Evolutionary conservation across 1,139 yeast species (phyloP).

Genomic region (Geotrichum macrosporum): DNA sequence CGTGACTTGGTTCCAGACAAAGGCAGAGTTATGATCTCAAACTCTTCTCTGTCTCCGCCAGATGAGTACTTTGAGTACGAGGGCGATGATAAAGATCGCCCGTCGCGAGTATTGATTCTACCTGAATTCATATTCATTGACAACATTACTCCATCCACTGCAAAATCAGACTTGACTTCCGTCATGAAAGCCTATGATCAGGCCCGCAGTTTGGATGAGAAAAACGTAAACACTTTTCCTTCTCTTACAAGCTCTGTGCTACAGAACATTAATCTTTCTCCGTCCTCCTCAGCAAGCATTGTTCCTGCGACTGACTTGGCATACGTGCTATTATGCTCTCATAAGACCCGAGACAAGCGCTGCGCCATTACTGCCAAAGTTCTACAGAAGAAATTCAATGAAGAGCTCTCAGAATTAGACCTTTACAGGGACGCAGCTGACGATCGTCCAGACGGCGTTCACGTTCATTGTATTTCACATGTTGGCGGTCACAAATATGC

Average conservation of each 20-base stretch:
- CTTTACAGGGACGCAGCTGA: constrained; percentile 73
- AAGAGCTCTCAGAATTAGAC: constrained; percentile 64
- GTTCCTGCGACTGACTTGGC: constrained; percentile 47
- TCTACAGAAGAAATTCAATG: constrained; percentile 72
- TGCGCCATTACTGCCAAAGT: constrained; percentile 94
- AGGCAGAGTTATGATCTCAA: constrained; percentile 35
- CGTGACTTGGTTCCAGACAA: constrained; percentile 21
- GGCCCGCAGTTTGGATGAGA: constrained; percentile 10
- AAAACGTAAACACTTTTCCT: not conserved
- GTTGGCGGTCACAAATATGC: constrained; percentile 95
- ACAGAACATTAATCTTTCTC: not conserved
- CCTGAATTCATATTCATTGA: constrained; percentile 77
- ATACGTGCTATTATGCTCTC: constrained; percentile 78
- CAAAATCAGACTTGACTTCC: constrained; percentile 44
- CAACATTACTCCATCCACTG: constrained; percentile 47
- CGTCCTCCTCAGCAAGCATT: constrained; percentile 3
- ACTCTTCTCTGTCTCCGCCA: constrained; percentile 35
- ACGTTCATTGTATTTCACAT: constrained; percentile 69
- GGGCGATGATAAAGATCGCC: constrained; percentile 22
- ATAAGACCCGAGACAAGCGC: constrained; percentile 81
- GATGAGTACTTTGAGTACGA: constrained; percentile 30
- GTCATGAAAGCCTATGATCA: constrained; percentile 37
- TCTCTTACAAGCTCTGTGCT: not conserved
- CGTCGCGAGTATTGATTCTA: constrained; percentile 48
- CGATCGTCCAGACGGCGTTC: constrained; percentile 65